A percentile compares a stretch with the other conserved stretches of the same genome.
These are phyloP conservation scores for Sporothrix phasma DNA, from an alignment of 2,329 filamentous ascomycete genomes.

Conservation along the genomic window DNA sequence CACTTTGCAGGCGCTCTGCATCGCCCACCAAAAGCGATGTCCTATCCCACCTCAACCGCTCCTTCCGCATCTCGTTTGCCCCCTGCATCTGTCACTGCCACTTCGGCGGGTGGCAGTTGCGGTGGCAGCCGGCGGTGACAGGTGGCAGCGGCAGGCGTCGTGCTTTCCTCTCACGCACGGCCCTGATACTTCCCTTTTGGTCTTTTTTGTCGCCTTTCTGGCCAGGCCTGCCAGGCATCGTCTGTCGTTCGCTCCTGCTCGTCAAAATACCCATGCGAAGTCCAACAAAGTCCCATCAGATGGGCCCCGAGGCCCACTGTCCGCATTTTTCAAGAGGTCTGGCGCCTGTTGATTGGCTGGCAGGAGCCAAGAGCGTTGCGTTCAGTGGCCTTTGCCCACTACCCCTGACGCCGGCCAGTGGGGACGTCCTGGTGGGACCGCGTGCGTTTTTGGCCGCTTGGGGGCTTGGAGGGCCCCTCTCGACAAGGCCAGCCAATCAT, in stretches of 20 bases:
- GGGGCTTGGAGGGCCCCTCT: neutral
- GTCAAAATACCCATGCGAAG: neutral
- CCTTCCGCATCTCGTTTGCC: neutral
- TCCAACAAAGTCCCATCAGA: neutral
- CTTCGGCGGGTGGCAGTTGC: neutral
- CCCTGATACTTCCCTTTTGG: neutral
- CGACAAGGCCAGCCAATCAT: neutral
- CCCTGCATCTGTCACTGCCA: constrained; percentile 1
- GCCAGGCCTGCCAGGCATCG: neutral
- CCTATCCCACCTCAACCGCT: neutral
- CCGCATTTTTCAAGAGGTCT: neutral
- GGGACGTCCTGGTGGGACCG: neutral
- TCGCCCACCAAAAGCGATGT: neutral
- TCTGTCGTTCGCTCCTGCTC: neutral
- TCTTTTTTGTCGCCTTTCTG: neutral
- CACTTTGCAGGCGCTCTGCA: neutral
- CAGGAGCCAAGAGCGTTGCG: neutral
- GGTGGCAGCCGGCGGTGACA: neutral
- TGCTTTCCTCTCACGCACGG: neutral
- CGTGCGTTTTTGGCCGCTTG: neutral
- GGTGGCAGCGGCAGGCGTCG: neutral
- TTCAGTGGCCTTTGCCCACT: neutral
- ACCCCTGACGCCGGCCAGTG: constrained; percentile 8
- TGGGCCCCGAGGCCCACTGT: neutral
- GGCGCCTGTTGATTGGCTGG: constrained; percentile 3